Conservation (phyloP, 2,329 filamentous ascomycete genomes). For the Colletotrichum kahawae region DNA sequence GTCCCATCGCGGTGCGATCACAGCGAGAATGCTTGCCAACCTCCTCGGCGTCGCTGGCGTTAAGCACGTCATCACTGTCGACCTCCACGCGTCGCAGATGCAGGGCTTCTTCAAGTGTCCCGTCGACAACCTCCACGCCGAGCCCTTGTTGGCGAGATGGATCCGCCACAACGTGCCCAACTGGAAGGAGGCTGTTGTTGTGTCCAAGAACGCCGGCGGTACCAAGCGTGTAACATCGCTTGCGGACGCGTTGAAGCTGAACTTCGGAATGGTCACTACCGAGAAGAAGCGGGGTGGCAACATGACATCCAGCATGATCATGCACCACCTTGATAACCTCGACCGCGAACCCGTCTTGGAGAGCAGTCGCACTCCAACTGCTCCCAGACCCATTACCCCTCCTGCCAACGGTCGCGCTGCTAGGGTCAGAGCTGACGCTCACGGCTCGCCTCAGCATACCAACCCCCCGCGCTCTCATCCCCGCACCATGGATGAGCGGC, state of each 20-base stretch:
- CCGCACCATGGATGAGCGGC: constrained; percentile 20
- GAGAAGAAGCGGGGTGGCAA: constrained; percentile 70
- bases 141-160: constrained; percentile 95
- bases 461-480: constrained; percentile 27
- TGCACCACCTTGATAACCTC: constrained; percentile 68
- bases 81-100: constrained; percentile 98
- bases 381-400: constrained; percentile 23
- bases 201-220: constrained; percentile 97
- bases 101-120: constrained; percentile 99
- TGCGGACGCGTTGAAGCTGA: constrained; percentile 94
- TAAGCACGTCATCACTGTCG: constrained; percentile 96
- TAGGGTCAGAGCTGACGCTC: constrained; percentile 14
- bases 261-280: constrained; percentile 95
- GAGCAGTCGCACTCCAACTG: constrained; percentile 27
- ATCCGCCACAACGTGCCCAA: constrained; percentile 85
- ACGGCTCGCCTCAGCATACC: constrained; percentile 19
- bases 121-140: constrained; percentile 95
- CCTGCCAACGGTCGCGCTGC: neutral
- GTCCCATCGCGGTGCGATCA: constrained; percentile 93
- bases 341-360: constrained; percentile 52
- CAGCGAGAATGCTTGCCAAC: constrained; percentile 96
- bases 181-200: constrained; percentile 92
- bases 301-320: constrained; percentile 81
- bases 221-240: constrained; percentile 97
- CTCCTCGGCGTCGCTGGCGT: constrained; percentile 92